These are phyloP conservation scores for Magnaporthales sp. DNA, from an alignment of 2,329 filamentous ascomycete genomes.

Conservation along the genomic window DNA sequence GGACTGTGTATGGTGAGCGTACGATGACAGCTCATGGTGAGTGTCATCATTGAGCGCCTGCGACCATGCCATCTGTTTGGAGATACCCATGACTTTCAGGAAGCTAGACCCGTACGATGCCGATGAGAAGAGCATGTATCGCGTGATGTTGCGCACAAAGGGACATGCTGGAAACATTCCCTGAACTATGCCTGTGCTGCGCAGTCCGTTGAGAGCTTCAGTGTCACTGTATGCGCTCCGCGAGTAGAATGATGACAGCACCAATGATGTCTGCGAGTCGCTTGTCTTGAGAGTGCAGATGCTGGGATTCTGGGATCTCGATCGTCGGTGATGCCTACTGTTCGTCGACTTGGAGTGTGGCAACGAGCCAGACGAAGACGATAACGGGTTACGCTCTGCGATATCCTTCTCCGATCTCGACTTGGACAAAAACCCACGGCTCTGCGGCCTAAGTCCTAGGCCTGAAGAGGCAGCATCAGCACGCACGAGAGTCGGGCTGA, in stretches of 20 bases:
- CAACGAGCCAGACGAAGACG: not conserved
- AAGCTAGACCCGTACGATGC: constrained; percentile 58
- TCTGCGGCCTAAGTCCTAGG: not conserved
- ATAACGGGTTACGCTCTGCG: constrained; percentile 6
- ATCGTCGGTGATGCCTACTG: constrained; percentile 19
- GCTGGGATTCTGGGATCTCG: constrained; percentile 31
- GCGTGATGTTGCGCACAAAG: constrained; percentile 51
- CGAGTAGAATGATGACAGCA: constrained; percentile 38
- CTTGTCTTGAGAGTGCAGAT: constrained; percentile 53
- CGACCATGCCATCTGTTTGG: constrained; percentile 35
- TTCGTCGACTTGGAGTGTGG: constrained; percentile 9
- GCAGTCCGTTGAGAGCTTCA: constrained; percentile 38
- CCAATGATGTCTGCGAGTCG: constrained; percentile 44
- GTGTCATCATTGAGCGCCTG: constrained; percentile 29
- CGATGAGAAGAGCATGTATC: constrained; percentile 59
- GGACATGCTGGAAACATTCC: constrained; percentile 52
- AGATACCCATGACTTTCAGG: constrained; percentile 53
- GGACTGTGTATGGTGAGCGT: constrained; percentile 53
- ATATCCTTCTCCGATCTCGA: constrained; percentile 25
- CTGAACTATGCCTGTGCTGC: constrained; percentile 43
- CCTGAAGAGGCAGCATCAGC: not conserved
- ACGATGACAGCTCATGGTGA: constrained; percentile 54
- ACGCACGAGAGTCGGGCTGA: constrained; percentile 27
- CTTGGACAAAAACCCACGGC: constrained; percentile 9
- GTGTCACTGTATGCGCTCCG: constrained; percentile 33